Conservation (phyloP, 768 basidiomycete species). For the Coprinopsis strossmayeri region DNA sequence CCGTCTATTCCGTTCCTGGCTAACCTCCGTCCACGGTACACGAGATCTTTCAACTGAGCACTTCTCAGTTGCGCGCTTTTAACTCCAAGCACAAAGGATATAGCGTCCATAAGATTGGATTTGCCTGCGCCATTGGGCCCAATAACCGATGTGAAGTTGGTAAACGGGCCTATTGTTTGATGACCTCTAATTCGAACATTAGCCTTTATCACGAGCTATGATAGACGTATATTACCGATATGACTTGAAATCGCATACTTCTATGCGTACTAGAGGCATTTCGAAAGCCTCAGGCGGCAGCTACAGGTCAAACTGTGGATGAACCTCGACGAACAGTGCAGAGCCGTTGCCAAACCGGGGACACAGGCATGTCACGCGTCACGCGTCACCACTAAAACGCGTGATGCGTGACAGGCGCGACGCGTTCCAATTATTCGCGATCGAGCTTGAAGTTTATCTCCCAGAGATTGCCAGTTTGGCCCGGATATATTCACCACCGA, state of each 20-base stretch:
- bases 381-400: background rate
- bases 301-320: background rate
- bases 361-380: background rate
- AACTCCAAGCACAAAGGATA: constrained; percentile 96
- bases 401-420: background rate
- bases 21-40: constrained; percentile 83
- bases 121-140: constrained; percentile 99
- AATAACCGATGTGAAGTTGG: constrained; percentile 91
- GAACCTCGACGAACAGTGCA: background rate
- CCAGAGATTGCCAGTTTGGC: too few species aligned
- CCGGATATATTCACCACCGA: too few species aligned
- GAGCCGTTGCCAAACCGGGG: background rate
- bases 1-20: constrained; percentile 42
- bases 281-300: background rate
- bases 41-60: constrained; percentile 90
- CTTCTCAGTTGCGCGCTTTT: constrained; percentile 90
- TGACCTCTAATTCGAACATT: constrained; percentile 44
- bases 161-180: constrained; percentile 86
- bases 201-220: background rate
- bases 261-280: constrained; percentile 83
- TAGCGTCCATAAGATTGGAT: constrained; percentile 99
- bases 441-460: too few species aligned
- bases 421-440: background rate
- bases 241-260: constrained; percentile 96
- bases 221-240: constrained; percentile 51